These are phyloP conservation scores for Cerioporus squamosus DNA, from an alignment of 1,284 basidiomycete species.

Conservation along the genomic window DNA sequence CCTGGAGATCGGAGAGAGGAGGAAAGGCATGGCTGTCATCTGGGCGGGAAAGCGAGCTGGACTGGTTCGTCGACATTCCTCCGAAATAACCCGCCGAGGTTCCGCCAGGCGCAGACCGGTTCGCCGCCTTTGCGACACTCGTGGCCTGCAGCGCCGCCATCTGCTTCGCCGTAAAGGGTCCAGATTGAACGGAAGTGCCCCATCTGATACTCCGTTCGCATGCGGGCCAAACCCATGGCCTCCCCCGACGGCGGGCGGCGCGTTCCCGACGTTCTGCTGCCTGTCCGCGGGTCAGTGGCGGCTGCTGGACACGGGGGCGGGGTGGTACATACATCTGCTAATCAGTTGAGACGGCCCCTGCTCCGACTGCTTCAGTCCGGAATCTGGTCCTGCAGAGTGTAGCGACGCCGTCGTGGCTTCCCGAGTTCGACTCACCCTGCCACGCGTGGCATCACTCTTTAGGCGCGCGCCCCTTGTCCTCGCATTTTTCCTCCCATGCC, in stretches of 20 bases:
- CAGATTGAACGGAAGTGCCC: conserved; percentile 29
- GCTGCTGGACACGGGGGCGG: no score
- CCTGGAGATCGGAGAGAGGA: conserved; percentile 27
- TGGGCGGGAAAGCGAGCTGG: conserved; percentile 27
- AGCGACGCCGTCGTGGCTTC: conserved; percentile 3
- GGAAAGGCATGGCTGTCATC: conserved; percentile 35
- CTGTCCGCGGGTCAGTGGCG: conserved; percentile 1
- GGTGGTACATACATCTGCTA: not conserved
- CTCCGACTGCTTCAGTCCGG: not conserved
- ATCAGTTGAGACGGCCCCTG: no score
- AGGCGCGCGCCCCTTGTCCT: conserved; percentile 5
- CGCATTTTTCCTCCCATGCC: conserved; percentile 27
- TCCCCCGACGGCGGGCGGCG: conserved; percentile 6
- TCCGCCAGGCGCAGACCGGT: conserved; percentile 60
- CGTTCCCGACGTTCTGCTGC: conserved; percentile 23
- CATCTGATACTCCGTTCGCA: conserved; percentile 8
- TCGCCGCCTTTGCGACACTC: conserved; percentile 63
- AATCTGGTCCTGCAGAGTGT: no score
- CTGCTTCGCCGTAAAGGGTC: conserved; percentile 64
- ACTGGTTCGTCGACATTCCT: conserved; percentile 54
- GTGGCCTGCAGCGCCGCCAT: conserved; percentile 74
- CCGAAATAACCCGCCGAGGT: conserved; percentile 70
- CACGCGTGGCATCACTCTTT: not conserved
- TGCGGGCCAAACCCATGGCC: not conserved
- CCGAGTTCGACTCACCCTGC: not conserved